Evolutionary conservation across 139 green algal species (phyloP), one percentile per base, ranked within the genome.

Genomic region (Choricystis sp.): DNA sequence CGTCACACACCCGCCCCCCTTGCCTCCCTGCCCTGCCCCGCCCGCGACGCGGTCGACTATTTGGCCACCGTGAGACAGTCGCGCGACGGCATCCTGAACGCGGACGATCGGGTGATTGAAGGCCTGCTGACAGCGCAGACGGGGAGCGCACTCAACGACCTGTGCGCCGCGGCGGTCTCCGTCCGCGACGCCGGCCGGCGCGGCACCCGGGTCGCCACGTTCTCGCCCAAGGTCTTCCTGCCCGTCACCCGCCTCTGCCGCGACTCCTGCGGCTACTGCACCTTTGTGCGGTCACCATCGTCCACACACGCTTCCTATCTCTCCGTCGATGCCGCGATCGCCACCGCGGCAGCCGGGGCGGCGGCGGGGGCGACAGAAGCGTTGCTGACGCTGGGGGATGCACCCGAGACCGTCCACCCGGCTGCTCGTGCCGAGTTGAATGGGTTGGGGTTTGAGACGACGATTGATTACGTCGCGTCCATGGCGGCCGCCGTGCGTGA

Each of bases 331-430:
- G 85, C 94, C 67, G 78, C 94, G 22, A 26, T 94, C 52, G 68
- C 59, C 23, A 77, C 93, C 21, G 80, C 80, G 23, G 23, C 56
- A 2, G 63, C 73, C 14, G 88, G 86, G 14, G 77, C 69, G 4
- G 49, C 67, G 30, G 75, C 78, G 30, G 88, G 89, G 40, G 91
- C 82, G 70, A 86, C 76, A 2, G 89, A 96, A 72, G 87, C 85
- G 3, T 80, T 95, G 1, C 86, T 96, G 60, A 95, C 89, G 2
- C 72, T 95, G 25, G 89, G 87, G 2, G 89, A 96, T 69, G 88
- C 88, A 64, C 89, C 89, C 19, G 89, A 96, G 72, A 56, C 83
- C 56, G 26, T 69, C 26, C 94, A 87, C 48, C 61, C 72, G 0
- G 68, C 88, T 58, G 88, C 86, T 23, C 69, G 60, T 4, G 56